Evolutionary conservation across 73 alveolate species (phyloP), one percentile per base, ranked within the genome.

Genomic region (Symbiodinium natans): DNA sequence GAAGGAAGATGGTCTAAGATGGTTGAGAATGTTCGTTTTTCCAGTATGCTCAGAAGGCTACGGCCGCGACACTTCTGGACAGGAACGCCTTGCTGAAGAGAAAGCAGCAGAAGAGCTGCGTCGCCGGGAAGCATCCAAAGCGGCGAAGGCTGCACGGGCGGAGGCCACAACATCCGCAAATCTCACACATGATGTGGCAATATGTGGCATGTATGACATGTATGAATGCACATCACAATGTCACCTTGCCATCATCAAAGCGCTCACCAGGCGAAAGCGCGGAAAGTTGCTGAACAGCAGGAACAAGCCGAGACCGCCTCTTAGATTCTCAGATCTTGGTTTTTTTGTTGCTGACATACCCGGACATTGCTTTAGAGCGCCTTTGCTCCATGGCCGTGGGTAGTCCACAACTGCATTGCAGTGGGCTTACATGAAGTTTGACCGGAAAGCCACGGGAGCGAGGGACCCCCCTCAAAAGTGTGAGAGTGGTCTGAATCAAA

Each of bases 41-140:
- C n/a, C n/a, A n/a, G n/a, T n/a, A n/a, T 63, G 80, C 15, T n/a
- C 11, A n/a, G 33, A 31, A 25, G 80, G 19, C 38, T 63, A 13
- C 36, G 27, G 19, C 34, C 7, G 80, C 59, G 59, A 46, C 59
- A 46, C 21, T 13, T 9, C 13, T 46, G 59, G 59, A 13, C 36
- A 90, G 97, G 97, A 68, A 85, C 97, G 97, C 21, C 77, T 39
- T 23, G 97, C 87, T 25, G 97, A 71, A 85, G 56, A 34, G 97
- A 40, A 41, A 41, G 97, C 97, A 34, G 97, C 54, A 4, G 89
- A 90, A 43, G 97, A 90, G 97, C 80, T 42, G 80, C 40, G 39
- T 21, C 52, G 54, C 33, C 40, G 36, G 2, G 89, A 90, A 68
- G 56, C 77, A 59, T 68, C 80, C 75, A 59, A 90, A 71, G 46